phyloP scores from a whole-genome alignment of 1,284 basidiomycete genomes.

The Exsudoporus floridanus region DNA sequence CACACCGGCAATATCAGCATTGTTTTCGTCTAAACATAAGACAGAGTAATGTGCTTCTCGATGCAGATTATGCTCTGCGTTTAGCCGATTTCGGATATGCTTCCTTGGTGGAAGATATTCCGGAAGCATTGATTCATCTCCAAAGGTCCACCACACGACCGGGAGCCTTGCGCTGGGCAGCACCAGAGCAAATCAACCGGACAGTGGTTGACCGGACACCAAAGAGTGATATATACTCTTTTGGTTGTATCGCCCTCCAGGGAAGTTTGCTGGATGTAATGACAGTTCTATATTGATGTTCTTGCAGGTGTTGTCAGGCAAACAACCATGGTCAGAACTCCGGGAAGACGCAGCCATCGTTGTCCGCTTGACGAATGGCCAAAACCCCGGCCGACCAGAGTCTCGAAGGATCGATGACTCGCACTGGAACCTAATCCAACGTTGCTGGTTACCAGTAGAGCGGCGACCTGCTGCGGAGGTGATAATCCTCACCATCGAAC shows the following conservation, averaged over 20 bases:
- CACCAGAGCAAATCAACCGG: no score
- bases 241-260: slow-evolving; percentile 14
- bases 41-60: background rate
- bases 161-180: no score
- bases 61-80: background rate
- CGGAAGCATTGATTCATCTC: no score
- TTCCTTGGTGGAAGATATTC: background rate
- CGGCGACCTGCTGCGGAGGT: background rate
- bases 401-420: background rate
- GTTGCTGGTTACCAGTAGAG: slow-evolving; percentile 1
- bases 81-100: background rate
- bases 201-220: background rate
- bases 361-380: background rate
- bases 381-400: slow-evolving; percentile 6
- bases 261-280: background rate
- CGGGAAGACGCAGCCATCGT: background rate
- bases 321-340: slow-evolving; percentile 8
- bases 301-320: slow-evolving; percentile 11
- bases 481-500: background rate
- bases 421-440: slow-evolving; percentile 6
- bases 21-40: background rate
- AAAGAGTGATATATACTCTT: slow-evolving; percentile 15
- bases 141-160: no score
- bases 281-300: background rate
- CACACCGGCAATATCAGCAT: background rate